A percentile compares a stretch with the other conserved stretches of the same genome.
Evolutionary conservation across 768 basidiomycete species (phyloP).

Genomic region (Mycena maculata): DNA sequence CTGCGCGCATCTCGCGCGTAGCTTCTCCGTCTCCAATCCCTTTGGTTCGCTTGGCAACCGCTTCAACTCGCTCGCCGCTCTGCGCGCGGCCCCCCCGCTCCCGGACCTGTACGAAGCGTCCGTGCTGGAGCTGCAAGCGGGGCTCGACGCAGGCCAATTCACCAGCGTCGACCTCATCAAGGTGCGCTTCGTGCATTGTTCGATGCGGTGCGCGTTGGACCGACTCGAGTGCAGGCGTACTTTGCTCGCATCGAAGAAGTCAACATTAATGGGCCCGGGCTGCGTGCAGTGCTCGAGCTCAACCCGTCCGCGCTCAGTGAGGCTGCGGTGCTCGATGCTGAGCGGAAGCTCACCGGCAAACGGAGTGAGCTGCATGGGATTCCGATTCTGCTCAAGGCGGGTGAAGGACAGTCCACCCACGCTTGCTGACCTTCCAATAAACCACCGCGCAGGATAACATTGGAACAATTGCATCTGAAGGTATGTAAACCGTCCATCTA

Average conservation of each 20-base stretch:
- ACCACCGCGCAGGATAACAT: conserved; percentile 56
- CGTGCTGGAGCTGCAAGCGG: conserved; percentile 63
- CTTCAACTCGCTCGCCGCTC: too few species aligned
- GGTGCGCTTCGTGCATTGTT: conserved; percentile 54
- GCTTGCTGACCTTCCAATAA: too few species aligned
- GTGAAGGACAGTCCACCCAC: background rate
- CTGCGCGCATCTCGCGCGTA: conserved; percentile 14
- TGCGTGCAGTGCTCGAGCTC: conserved; percentile 69
- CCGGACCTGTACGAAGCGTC: conserved; percentile 75
- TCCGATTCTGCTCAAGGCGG: conserved; percentile 61
- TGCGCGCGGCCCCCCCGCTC: background rate
- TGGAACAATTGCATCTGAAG: conserved; percentile 58
- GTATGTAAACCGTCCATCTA: conserved; percentile 33
- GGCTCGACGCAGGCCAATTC: conserved; percentile 62
- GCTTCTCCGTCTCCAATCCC: conserved; percentile 5
- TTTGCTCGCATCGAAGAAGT: conserved; percentile 76
- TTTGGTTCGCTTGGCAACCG: background rate
- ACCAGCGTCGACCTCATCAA: conserved; percentile 73
- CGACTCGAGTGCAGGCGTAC: conserved; percentile 67
- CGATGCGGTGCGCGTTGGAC: too few species aligned
- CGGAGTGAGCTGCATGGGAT: conserved; percentile 66
- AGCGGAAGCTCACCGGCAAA: conserved; percentile 54
- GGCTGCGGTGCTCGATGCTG: conserved; percentile 63
- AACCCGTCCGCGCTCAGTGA: conserved; percentile 64
- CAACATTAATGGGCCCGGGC: conserved; percentile 55